phyloP scores from a whole-genome alignment of 129 eudicot genomes.

The Chrysanthemum seticuspe region DNA sequence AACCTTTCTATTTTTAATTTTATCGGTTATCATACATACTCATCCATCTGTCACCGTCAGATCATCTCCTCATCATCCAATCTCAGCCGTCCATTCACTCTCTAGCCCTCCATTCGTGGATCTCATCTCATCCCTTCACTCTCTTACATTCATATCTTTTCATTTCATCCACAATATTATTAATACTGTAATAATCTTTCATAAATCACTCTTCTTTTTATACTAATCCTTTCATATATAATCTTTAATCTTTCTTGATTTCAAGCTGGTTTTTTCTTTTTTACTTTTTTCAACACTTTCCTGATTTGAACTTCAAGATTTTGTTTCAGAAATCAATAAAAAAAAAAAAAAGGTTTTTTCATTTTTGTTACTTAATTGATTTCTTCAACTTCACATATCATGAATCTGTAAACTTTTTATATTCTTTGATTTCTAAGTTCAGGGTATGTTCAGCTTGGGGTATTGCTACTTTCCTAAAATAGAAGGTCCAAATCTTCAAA shows the following conservation, averaged over 20 bases:
- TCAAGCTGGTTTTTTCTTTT: slow-evolving; percentile 14
- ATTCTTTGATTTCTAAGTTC: neutral
- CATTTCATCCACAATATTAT: neutral
- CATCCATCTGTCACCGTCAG: slow-evolving; percentile 30
- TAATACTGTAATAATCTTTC: no score
- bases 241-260: slow-evolving; percentile 6
- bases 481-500: no score
- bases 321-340: no score
- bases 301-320: no score
- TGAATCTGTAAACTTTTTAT: neutral
- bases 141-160: slow-evolving; percentile 20
- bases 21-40: slow-evolving; percentile 27
- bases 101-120: slow-evolving; percentile 35
- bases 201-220: slow-evolving; percentile 14
- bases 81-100: slow-evolving; percentile 36
- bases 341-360: no score
- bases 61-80: slow-evolving; percentile 17
- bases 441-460: neutral
- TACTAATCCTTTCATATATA: neutral
- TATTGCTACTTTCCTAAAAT: neutral
- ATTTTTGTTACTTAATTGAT: no score
- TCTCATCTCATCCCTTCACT: slow-evolving; percentile 23
- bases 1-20: slow-evolving; percentile 25
- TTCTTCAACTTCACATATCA: no score
- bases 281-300: neutral